Conservation (phyloP, 306 rosid genomes). For the Quillaja saponaria region DNA sequence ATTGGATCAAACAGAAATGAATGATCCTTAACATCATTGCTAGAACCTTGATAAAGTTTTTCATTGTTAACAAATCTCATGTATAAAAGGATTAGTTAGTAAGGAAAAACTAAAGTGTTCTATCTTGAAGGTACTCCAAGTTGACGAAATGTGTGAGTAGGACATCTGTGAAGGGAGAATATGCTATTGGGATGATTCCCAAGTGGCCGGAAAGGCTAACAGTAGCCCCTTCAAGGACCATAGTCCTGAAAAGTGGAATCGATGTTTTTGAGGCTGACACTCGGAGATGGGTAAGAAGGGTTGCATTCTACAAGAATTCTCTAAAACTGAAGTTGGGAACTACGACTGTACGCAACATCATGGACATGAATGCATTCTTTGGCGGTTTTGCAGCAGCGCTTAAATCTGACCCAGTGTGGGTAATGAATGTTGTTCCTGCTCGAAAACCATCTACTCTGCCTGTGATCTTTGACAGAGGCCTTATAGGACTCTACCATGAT, state of each 20-base stretch:
- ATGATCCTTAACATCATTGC: neutral
- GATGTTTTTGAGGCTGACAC: slow-evolving; percentile 93
- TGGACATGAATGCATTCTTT: slow-evolving; percentile 97
- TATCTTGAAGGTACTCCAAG: slow-evolving; percentile 72
- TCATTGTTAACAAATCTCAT: slow-evolving; percentile 1
- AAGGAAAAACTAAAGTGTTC: slow-evolving; percentile 26
- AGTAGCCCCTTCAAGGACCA: slow-evolving; percentile 63
- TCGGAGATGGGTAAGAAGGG: slow-evolving; percentile 81
- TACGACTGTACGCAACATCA: slow-evolving; percentile 79
- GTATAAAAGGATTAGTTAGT: slow-evolving; percentile 21
- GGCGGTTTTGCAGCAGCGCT: slow-evolving; percentile 98
- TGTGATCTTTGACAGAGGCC: slow-evolving; percentile 82
- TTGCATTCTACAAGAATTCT: slow-evolving; percentile 68
- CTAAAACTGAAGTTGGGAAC: slow-evolving; percentile 85
- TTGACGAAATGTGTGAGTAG: slow-evolving; percentile 77
- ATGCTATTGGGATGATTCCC: slow-evolving; percentile 68
- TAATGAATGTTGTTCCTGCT: slow-evolving; percentile 91
- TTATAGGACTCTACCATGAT: slow-evolving; percentile 90
- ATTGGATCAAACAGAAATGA: neutral
- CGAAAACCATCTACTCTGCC: slow-evolving; percentile 72
- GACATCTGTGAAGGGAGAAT: slow-evolving; percentile 64
- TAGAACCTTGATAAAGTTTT: neutral
- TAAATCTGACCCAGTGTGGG: slow-evolving; percentile 84
- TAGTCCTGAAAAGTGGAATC: slow-evolving; percentile 60
- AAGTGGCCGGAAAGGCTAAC: slow-evolving; percentile 92